phyloP scores from a whole-genome alignment of 2,329 filamentous ascomycete species.

The Fusarium nematophilum region DNA sequence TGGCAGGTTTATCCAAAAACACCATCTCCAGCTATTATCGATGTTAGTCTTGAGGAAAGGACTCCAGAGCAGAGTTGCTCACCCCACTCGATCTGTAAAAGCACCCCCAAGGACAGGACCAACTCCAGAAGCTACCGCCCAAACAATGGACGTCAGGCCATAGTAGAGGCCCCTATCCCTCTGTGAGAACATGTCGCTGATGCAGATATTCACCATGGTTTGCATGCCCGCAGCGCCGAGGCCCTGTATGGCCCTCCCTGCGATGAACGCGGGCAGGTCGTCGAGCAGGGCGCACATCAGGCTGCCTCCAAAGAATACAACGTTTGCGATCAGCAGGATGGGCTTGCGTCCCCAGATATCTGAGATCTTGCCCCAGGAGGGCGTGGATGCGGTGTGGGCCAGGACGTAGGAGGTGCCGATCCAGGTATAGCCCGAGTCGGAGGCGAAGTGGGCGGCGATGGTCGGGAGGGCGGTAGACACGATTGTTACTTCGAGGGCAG shows the following conservation, averaged over 20 bases:
- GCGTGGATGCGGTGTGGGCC: conserved; percentile 72
- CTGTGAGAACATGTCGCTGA: conserved; percentile 64
- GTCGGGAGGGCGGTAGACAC: conserved; percentile 71
- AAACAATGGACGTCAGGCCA: conserved; percentile 73
- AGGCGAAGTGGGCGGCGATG: conserved; percentile 68
- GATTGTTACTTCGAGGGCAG: conserved; percentile 66
- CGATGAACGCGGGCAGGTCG: conserved; percentile 54
- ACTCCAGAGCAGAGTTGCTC: conserved; percentile 18
- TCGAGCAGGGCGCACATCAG: conserved; percentile 60
- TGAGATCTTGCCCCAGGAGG: conserved; percentile 75
- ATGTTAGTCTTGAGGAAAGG: background rate
- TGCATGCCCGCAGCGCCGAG: conserved; percentile 63
- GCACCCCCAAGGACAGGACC: conserved; percentile 74
- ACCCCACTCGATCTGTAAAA: conserved; percentile 70
- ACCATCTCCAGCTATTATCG: conserved; percentile 56
- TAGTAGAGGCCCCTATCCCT: conserved; percentile 60
- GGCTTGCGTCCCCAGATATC: conserved; percentile 70
- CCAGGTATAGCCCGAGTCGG: conserved; percentile 78
- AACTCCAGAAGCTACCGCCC: conserved; percentile 73
- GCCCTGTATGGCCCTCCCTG: conserved; percentile 61
- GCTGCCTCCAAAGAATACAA: conserved; percentile 64
- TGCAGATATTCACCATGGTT: conserved; percentile 64
- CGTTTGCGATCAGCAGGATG: conserved; percentile 59
- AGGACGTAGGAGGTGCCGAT: conserved; percentile 80
- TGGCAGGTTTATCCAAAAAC: conserved; percentile 65